phyloP scores from a whole-genome alignment of 805 yeast genomes.

The Ogataea degrootiae region DNA sequence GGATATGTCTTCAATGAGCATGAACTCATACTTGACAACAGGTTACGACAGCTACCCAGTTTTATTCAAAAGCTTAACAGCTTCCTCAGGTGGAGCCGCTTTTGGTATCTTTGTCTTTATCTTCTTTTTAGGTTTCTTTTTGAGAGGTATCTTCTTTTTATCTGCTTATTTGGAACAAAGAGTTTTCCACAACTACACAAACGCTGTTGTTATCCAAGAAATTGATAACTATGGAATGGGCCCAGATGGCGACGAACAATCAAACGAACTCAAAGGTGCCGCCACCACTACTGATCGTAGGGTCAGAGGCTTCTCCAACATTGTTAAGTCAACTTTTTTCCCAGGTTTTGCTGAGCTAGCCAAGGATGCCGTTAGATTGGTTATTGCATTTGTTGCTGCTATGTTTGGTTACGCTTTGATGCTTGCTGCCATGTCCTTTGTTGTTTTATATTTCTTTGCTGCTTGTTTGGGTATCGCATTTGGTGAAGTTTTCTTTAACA shows the following conservation, averaged over 20 bases:
- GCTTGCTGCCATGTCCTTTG: conserved; percentile 75
- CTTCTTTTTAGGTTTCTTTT: conserved; percentile 52
- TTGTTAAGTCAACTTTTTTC: conserved; percentile 28
- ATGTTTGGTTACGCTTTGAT: conserved; percentile 67
- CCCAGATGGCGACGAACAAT: conserved; percentile 21
- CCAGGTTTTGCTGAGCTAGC: conserved; percentile 32
- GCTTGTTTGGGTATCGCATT: conserved; percentile 64
- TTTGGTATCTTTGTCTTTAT: conserved; percentile 69
- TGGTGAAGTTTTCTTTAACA: conserved; percentile 66
- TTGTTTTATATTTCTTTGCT: conserved; percentile 66
- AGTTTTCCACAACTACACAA: conserved; percentile 46
- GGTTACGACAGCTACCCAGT: conserved; percentile 55
- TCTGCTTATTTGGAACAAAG: conserved; percentile 63
- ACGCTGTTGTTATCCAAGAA: conserved; percentile 27
- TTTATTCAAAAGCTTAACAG: conserved; percentile 49
- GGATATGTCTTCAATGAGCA: conserved; percentile 31
- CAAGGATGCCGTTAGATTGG: conserved; percentile 53
- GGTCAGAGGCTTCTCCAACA: conserved; percentile 2
- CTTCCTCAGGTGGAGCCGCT: conserved; percentile 53
- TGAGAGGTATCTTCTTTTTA: conserved; percentile 55
- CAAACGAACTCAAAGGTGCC: conserved; percentile 9
- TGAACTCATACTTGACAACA: conserved; percentile 57
- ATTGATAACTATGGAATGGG: conserved; percentile 34
- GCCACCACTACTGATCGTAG: conserved; percentile 4
- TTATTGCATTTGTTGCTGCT: conserved; percentile 55